phyloP scores from a whole-genome alignment of 169 alveolate species.

The Perkinsus olseni region DNA sequence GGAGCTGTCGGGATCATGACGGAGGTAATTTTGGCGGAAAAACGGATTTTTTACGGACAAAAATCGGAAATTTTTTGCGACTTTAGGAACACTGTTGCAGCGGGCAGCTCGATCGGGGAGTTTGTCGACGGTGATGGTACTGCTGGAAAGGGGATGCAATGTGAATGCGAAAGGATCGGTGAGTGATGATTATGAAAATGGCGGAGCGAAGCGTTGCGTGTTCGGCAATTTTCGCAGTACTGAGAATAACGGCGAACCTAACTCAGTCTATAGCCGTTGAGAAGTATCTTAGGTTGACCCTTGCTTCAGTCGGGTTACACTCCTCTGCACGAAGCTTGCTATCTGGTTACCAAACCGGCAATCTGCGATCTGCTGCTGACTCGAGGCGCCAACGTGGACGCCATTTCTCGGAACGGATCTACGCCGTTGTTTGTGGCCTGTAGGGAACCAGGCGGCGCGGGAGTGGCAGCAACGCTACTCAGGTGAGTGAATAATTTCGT shows the following conservation, averaged over 20 bases:
- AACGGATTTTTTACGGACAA: background rate
- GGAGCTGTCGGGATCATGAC: background rate
- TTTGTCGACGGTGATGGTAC: background rate
- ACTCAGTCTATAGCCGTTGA: background rate
- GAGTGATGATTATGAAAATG: no score
- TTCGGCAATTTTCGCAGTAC: background rate
- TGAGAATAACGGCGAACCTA: background rate
- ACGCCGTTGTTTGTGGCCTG: conserved; percentile 5
- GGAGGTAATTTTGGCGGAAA: background rate
- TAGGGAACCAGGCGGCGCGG: background rate
- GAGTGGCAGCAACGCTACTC: background rate
- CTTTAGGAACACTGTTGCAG: background rate
- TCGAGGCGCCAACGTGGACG: background rate
- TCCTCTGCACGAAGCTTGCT: background rate
- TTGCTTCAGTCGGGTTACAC: conserved; percentile 1
- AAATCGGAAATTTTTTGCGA: background rate
- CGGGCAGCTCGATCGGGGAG: background rate
- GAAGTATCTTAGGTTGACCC: no score
- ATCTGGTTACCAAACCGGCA: background rate
- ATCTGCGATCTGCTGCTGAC: background rate
- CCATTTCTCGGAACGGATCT: background rate
- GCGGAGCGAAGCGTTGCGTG: background rate
- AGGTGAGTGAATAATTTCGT: background rate
- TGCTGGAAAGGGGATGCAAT: background rate
- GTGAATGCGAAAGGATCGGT: background rate